Conservation (phyloP, 2,329 filamentous ascomycete genomes). For the Alternaria consortialis region DNA sequence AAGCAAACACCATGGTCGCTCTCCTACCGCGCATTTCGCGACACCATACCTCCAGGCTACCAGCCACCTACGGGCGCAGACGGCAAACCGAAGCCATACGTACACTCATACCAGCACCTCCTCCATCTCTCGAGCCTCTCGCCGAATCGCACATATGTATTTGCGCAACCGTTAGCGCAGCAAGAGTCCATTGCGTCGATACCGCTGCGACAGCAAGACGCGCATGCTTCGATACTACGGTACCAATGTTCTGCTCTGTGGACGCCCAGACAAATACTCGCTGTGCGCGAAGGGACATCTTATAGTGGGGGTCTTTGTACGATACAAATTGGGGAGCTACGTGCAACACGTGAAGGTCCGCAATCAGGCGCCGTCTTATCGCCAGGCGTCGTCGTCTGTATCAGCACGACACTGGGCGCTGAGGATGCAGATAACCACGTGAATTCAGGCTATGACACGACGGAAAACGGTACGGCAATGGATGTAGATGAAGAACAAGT, state of each 20-base stretch:
- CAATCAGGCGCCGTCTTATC: constrained; percentile 27
- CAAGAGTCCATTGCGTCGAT: constrained; percentile 34
- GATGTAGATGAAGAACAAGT: constrained; percentile 13
- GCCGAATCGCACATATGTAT: constrained; percentile 33
- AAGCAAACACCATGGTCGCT: constrained; percentile 38
- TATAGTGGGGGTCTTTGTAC: constrained; percentile 37
- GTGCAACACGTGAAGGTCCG: constrained; percentile 28
- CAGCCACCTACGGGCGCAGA: constrained; percentile 21
- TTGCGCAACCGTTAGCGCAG: constrained; percentile 28
- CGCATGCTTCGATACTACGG: constrained; percentile 27
- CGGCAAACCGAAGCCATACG: constrained; percentile 24
- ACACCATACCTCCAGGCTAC: constrained; percentile 32
- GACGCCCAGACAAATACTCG: constrained; percentile 35
- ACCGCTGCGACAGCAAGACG: constrained; percentile 34
- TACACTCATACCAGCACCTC: constrained; percentile 42
- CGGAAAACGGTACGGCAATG: constrained; percentile 4
- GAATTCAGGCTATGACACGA: background rate
- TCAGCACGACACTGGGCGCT: constrained; percentile 28
- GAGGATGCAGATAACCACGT: constrained; percentile 12
- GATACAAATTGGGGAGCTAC: constrained; percentile 42
- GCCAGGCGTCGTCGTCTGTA: constrained; percentile 43
- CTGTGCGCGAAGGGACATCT: constrained; percentile 29
- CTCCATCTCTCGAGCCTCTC: constrained; percentile 38
- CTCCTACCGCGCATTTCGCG: constrained; percentile 46
- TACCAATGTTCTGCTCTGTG: constrained; percentile 40